Evolutionary conservation across 225 moss, liverwort and hornwort species (phyloP).

Genomic region (Lunularia cruciata): DNA sequence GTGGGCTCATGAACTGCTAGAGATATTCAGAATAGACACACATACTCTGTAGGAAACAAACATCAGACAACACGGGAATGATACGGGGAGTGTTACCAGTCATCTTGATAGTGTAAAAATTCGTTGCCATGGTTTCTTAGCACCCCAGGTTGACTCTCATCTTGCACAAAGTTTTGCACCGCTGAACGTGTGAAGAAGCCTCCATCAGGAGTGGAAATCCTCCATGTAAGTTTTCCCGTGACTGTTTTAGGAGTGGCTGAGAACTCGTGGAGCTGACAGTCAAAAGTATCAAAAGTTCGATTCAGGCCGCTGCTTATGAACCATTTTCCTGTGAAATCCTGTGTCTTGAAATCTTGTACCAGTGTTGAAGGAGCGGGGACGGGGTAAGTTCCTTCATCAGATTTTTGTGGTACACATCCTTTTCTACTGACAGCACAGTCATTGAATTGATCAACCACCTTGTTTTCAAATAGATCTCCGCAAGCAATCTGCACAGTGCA

Average conservation of each 20-base stretch:
- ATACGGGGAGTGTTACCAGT: constrained; percentile 54
- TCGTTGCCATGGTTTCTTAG: constrained; percentile 87
- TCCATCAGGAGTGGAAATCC: constrained; percentile 90
- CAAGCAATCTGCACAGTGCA: constrained; percentile 69
- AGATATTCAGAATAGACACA: too few species aligned
- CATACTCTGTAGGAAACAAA: too few species aligned
- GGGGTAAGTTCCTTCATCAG: constrained; percentile 75
- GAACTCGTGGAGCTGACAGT: constrained; percentile 86
- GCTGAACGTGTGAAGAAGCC: constrained; percentile 77
- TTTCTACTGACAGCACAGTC: constrained; percentile 90
- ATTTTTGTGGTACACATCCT: constrained; percentile 90
- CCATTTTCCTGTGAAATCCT: constrained; percentile 79
- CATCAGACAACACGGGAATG: too few species aligned
- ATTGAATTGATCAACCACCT: constrained; percentile 90
- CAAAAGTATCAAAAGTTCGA: constrained; percentile 86
- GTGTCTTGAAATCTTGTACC: constrained; percentile 60
- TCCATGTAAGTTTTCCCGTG: constrained; percentile 65
- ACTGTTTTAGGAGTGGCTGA: constrained; percentile 47
- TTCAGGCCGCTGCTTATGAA: constrained; percentile 95
- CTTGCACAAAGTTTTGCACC: constrained; percentile 85
- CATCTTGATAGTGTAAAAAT: constrained; percentile 95
- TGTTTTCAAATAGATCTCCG: constrained; percentile 89
- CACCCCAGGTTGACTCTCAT: constrained; percentile 57
- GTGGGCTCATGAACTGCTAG: too few species aligned
- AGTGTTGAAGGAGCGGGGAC: constrained; percentile 62